Conservation (phyloP, 495 filamentous ascomycete genomes). For the Tuber calosporum region DNA sequence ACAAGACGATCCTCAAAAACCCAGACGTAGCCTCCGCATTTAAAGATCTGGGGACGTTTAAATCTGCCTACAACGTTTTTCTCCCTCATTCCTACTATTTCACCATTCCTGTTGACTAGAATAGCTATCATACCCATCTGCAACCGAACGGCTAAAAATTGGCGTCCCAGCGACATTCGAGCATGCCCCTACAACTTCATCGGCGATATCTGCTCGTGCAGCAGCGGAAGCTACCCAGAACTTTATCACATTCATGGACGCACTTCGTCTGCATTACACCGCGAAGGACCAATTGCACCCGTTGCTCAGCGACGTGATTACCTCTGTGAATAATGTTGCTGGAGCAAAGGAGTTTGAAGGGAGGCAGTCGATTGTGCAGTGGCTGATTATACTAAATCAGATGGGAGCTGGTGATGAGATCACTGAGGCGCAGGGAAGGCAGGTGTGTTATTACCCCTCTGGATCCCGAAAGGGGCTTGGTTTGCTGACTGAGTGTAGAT, state of each 20-base stretch:
- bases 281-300: constrained; percentile 96
- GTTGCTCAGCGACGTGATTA: constrained; percentile 85
- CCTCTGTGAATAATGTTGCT: constrained; percentile 92
- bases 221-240: constrained; percentile 75
- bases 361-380: constrained; percentile 93
- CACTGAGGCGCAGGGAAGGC: constrained; percentile 74
- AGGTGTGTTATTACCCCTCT: constrained; percentile 53
- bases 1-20: constrained; percentile 84
- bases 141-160: constrained; percentile 83
- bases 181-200: constrained; percentile 45
- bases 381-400: constrained; percentile 93
- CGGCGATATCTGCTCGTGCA: constrained; percentile 43
- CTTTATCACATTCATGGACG: constrained; percentile 97
- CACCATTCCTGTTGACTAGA: constrained; percentile 4
- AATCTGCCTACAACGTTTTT: constrained; percentile 43
- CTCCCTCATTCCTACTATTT: neutral
- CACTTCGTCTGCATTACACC: constrained; percentile 74
- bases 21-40: constrained; percentile 77
- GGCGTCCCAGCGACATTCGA: constrained; percentile 61
- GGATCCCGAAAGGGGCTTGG: constrained; percentile 57
- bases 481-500: constrained; percentile 57
- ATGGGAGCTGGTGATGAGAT: constrained; percentile 93
- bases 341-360: constrained; percentile 70
- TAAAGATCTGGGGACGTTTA: constrained; percentile 86
- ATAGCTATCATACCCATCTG: constrained; percentile 88